phyloP scores from a whole-genome alignment of 2,329 filamentous ascomycete genomes.

The Pseudogymnoascus sp. region DNA sequence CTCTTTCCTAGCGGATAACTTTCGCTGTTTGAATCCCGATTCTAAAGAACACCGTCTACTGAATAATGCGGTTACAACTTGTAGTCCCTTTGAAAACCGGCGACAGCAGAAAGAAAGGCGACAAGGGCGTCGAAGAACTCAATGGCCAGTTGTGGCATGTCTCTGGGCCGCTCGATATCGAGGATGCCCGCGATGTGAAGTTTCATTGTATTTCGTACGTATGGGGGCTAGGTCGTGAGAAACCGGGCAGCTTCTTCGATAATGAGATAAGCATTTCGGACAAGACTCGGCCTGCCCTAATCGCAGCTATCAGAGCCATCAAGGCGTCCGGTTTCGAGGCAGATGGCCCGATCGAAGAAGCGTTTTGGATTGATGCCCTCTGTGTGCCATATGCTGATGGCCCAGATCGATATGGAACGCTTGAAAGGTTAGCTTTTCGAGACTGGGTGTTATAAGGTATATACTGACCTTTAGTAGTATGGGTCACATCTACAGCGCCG shows the following conservation, averaged over 20 bases:
- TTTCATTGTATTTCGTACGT: slow-evolving; percentile 18
- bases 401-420: slow-evolving; percentile 11
- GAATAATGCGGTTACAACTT: slow-evolving; percentile 9
- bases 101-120: slow-evolving; percentile 10
- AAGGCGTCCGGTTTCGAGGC: background rate
- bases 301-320: slow-evolving; percentile 14
- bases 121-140: slow-evolving; percentile 13
- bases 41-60: background rate
- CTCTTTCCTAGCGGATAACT: background rate
- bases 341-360: slow-evolving; percentile 8
- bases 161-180: slow-evolving; percentile 9
- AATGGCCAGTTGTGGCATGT: slow-evolving; percentile 15
- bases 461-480: background rate
- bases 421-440: slow-evolving; percentile 13
- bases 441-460: background rate
- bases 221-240: slow-evolving; percentile 13
- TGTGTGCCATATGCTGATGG: slow-evolving; percentile 14
- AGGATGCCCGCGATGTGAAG: slow-evolving; percentile 5
- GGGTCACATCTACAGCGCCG: slow-evolving; percentile 1
- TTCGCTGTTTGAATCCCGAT: background rate
- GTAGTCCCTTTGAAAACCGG: slow-evolving; percentile 11
- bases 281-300: slow-evolving; percentile 13
- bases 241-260: slow-evolving; percentile 14
- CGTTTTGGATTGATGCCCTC: slow-evolving; percentile 17
- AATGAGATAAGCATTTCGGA: slow-evolving; percentile 15